Percentiles rank a stretch among this genome's conserved stretches.
Conservation (phyloP, 768 basidiomycete genomes). For the Brasilioporus rufonigricans region DNA sequence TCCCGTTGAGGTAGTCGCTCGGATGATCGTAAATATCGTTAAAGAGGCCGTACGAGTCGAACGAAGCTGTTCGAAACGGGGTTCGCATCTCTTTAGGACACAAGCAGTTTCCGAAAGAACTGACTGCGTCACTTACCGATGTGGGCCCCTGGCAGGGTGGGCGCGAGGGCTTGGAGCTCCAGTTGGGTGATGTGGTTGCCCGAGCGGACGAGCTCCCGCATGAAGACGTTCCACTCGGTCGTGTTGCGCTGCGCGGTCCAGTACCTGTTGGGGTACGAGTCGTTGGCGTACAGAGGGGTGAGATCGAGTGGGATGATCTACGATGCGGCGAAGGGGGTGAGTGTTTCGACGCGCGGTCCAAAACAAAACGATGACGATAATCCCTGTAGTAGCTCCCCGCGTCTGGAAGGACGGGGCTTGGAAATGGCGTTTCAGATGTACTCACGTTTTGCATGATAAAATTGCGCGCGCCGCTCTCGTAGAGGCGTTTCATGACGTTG, state of each 20-base stretch:
- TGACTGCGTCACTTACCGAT: constrained; percentile 40
- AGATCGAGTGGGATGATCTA: constrained; percentile 59
- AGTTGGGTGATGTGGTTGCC: constrained; percentile 53
- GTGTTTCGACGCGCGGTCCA: no score
- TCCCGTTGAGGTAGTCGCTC: constrained; percentile 57
- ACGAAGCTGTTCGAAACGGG: no score
- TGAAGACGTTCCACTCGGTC: constrained; percentile 56
- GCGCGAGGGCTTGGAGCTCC: constrained; percentile 48
- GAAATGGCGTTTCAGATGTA: no score
- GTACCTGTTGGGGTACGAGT: constrained; percentile 49
- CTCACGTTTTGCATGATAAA: constrained; percentile 69
- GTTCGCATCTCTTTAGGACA: no score
- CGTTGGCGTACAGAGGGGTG: constrained; percentile 44
- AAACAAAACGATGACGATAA: neutral
- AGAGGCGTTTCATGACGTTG: constrained; percentile 56
- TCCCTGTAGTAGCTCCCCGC: no score
- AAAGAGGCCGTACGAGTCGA: constrained; percentile 62
- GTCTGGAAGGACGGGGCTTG: no score
- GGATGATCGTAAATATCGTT: constrained; percentile 38
- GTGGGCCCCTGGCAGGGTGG: constrained; percentile 50
- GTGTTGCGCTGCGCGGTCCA: constrained; percentile 52
- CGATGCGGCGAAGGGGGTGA: neutral
- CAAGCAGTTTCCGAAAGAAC: neutral
- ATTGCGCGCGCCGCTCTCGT: constrained; percentile 58
- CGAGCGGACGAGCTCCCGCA: constrained; percentile 49